A percentile compares a stretch with the other conserved stretches of the same genome.
phyloP scores from a whole-genome alignment of 306 rosid species.

The Pueraria montana region DNA sequence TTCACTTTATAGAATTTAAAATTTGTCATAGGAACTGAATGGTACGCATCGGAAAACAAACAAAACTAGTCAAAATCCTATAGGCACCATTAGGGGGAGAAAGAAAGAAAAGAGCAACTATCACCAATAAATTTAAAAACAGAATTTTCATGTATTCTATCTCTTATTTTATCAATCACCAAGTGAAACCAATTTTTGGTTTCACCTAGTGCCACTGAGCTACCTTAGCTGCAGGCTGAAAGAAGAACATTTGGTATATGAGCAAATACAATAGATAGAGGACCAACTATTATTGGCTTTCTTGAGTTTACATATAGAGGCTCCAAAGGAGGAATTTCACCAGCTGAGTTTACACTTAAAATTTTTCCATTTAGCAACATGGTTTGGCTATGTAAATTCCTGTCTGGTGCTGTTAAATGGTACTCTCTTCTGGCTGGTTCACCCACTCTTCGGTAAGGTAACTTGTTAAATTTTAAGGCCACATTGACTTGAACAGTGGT shows the following conservation, averaged over 20 bases:
- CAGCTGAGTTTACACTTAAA: slow-evolving; percentile 67
- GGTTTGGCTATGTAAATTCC: slow-evolving; percentile 82
- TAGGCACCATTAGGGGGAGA: slow-evolving; percentile 8
- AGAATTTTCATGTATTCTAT: slow-evolving; percentile 42
- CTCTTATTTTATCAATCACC: slow-evolving; percentile 44
- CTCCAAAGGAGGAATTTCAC: slow-evolving; percentile 75
- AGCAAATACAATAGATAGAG: slow-evolving; percentile 85
- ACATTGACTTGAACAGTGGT: slow-evolving; percentile 56
- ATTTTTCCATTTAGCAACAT: slow-evolving; percentile 80
- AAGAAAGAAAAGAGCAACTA: background rate
- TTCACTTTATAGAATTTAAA: slow-evolving; percentile 34
- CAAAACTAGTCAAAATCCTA: background rate
- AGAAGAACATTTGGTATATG: slow-evolving; percentile 72
- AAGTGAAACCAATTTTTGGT: slow-evolving; percentile 59
- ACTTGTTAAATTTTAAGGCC: slow-evolving; percentile 46
- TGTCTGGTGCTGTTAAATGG: slow-evolving; percentile 73
- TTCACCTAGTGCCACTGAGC: slow-evolving; percentile 35
- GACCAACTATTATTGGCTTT: slow-evolving; percentile 71
- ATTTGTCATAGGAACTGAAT: slow-evolving; percentile 37
- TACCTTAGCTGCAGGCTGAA: slow-evolving; percentile 71
- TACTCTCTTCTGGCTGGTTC: slow-evolving; percentile 73
- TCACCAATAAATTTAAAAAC: slow-evolving; percentile 34
- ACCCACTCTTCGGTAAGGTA: slow-evolving; percentile 35
- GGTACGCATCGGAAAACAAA: slow-evolving; percentile 13
- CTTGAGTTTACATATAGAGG: slow-evolving; percentile 70